Base-by-base conservation (phyloP, 768 basidiomycete species). In the Amanita rubescens region DNA sequence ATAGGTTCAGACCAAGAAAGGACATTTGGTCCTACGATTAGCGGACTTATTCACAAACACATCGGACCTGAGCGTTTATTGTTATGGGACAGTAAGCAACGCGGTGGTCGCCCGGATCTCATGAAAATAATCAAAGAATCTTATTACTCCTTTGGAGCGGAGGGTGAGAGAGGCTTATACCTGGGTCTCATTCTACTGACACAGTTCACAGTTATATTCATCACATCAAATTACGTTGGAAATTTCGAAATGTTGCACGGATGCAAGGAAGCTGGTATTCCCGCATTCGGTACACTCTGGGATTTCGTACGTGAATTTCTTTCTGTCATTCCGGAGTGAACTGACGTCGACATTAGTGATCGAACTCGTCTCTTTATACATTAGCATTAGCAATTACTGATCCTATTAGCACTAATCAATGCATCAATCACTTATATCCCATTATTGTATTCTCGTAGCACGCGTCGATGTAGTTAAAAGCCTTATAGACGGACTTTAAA, bases 231-330 rank as follows among this genome's bases (percentile, higher is more conserved):
- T 69, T 84, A 77, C 60, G 75, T 81, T 37, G 87, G 87, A 25
- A 90, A 90, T 66, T 72, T 77, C 12, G 87, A 90, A 61, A 84
- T 90, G 56, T 88, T 87, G 78, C 74, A 85, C 64, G 87, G 85
- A 19, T 89, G 82, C 71, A 87, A 83, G 66, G 75, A 76, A 58
- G 78, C 77, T 48, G 80, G 80, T 22, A 85, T 85, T 59, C 84
- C 83, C 38, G 78, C 77, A 41, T 82, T 82, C 59, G 84, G 84
- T 53, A 85, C 84, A 12, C 71, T 86, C 25, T 85, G 84, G 84
- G 84, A 85, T 67, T 86, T 86, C 67, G 71, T 72, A 58, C 59
- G 71, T 70, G 45, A 39, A 39, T 39, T 5, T 5, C 19, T 39
- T 27, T 8, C 8, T 14, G 7, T 17, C 11, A 17, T n/a, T n/a